Percentiles rank a stretch among this genome's conserved stretches.
phyloP scores from a whole-genome alignment of 805 yeast species.

The Jamesozyma jinghongensis region DNA sequence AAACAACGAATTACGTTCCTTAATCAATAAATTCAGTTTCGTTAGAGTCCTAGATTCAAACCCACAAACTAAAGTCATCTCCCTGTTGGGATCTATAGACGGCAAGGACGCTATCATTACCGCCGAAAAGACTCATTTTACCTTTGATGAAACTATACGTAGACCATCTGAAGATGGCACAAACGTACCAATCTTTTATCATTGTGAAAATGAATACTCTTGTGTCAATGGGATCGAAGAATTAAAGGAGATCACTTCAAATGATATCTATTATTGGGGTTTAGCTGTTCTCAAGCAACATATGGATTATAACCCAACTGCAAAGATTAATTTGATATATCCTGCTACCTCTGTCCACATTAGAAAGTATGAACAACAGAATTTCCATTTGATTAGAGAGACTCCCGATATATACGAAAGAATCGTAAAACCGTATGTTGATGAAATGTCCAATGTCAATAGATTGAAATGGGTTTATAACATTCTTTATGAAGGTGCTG shows the following conservation, averaged over 20 bases:
- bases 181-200: conserved; percentile 14
- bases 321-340: conserved; percentile 66
- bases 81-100: conserved; percentile 60
- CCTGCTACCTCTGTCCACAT: conserved; percentile 88
- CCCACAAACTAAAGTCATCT: conserved; percentile 56
- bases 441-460: conserved; percentile 57
- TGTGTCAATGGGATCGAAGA: conserved; percentile 25
- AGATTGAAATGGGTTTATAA: conserved; percentile 85
- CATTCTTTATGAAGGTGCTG: conserved; percentile 73
- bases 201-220: conserved; percentile 21
- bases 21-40: conserved; percentile 36
- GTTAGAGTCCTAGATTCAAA: conserved; percentile 43
- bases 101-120: conserved; percentile 55
- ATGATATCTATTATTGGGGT: conserved; percentile 86
- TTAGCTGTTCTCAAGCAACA: conserved; percentile 41
- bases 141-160: conserved; percentile 19
- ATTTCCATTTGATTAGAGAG: conserved; percentile 54
- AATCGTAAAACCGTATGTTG: conserved; percentile 69
- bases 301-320: conserved; percentile 42
- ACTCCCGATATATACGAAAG: conserved; percentile 64
- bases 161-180: conserved; percentile 30
- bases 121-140: conserved; percentile 64
- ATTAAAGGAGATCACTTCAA: conserved; percentile 41
- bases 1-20: not conserved
- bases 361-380: conserved; percentile 55